Evolutionary conservation across 192 early-diverging fungal genomes (phyloP).

Genomic region (Coemansia sp.): DNA sequence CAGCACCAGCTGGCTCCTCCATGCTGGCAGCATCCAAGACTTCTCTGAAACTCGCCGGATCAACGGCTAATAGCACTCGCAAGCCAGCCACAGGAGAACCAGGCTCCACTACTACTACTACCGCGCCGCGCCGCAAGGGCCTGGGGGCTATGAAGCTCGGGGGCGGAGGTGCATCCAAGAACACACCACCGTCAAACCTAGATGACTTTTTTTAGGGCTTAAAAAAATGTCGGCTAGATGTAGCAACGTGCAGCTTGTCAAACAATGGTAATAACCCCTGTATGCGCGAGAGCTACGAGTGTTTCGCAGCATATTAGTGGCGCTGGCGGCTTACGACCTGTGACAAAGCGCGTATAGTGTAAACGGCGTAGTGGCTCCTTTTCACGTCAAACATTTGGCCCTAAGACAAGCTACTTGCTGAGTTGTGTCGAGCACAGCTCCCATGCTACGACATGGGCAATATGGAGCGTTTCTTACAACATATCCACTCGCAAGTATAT

Average conservation of each 20-base stretch:
- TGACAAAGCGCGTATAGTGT: not conserved
- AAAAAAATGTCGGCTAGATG: too few relatives aligned
- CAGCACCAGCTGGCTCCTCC: not conserved
- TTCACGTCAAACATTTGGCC: not conserved
- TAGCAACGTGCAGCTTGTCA: not conserved
- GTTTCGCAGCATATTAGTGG: not conserved
- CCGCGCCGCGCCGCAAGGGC: conserved; percentile 35
- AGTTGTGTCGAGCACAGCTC: too few relatives aligned
- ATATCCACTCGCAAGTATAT: not conserved
- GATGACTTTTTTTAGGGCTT: conserved; percentile 23
- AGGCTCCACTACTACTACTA: not conserved
- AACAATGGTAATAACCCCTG: not conserved
- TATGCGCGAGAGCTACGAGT: not conserved
- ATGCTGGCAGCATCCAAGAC: not conserved
- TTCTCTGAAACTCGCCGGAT: conserved; percentile 19
- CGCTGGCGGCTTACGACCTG: not conserved
- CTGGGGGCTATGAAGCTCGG: conserved; percentile 50
- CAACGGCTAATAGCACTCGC: conserved; percentile 9
- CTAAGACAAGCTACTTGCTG: not conserved
- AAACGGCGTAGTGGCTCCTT: not conserved
- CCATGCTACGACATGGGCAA: not conserved
- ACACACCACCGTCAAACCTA: conserved; percentile 1
- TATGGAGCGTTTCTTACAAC: not conserved
- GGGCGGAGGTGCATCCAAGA: conserved; percentile 31
- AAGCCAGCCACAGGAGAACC: not conserved